Percentiles rank a stretch among this genome's conserved stretches.
Conservation (phyloP, 2,329 filamentous ascomycete genomes). For the Penicillium palitans region DNA sequence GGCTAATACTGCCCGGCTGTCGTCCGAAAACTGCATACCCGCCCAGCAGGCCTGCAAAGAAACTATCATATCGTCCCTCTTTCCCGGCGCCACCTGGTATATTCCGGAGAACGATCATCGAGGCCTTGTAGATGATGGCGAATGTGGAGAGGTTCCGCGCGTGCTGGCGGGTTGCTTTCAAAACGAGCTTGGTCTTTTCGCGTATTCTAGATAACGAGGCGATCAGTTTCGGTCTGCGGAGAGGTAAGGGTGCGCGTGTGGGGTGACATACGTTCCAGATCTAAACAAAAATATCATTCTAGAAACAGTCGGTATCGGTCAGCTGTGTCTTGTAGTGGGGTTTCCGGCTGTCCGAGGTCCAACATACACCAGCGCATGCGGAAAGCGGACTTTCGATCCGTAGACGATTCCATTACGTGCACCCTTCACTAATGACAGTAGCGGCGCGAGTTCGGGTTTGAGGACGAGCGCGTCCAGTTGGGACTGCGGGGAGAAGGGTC, state of each 20-base stretch:
- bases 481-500: conserved; percentile 49
- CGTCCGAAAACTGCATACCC: conserved; percentile 93
- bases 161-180: conserved; percentile 85
- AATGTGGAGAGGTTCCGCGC: conserved; percentile 90
- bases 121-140: conserved; percentile 83
- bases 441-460: conserved; percentile 80
- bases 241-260: conserved; percentile 23
- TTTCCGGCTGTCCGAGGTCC: not conserved
- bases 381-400: conserved; percentile 95
- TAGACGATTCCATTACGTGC: conserved; percentile 97
- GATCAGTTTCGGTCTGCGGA: conserved; percentile 17
- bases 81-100: conserved; percentile 51
- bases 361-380: conserved; percentile 82
- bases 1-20: conserved; percentile 75
- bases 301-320: conserved; percentile 14
- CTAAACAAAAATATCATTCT: conserved; percentile 98
- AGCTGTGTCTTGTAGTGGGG: conserved; percentile 10
- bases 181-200: conserved; percentile 74
- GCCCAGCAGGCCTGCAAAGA: conserved; percentile 82
- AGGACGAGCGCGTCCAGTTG: conserved; percentile 74
- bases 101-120: conserved; percentile 72
- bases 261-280: conserved; percentile 68
- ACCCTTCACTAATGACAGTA: conserved; percentile 83
- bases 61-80: conserved; percentile 74
- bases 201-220: conserved; percentile 53